phyloP scores from a whole-genome alignment of 495 filamentous ascomycete genomes.

The Penicillium subrubescens region DNA sequence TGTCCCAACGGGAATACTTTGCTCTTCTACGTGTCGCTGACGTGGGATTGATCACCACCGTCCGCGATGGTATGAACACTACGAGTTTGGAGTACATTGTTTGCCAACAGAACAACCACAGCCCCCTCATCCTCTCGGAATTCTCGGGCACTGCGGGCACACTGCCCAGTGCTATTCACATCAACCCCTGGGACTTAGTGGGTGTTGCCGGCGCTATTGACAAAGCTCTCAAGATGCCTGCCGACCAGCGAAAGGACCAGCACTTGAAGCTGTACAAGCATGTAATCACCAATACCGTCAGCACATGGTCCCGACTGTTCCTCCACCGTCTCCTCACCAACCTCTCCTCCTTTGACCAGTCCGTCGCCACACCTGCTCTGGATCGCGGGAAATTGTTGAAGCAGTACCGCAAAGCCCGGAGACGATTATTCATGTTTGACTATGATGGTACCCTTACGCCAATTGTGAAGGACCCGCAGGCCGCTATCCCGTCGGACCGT shows the following conservation, averaged over 20 bases:
- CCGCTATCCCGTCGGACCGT: conserved; percentile 82
- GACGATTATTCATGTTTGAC: conserved; percentile 94
- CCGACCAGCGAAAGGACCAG: conserved; percentile 56
- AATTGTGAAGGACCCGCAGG: conserved; percentile 85
- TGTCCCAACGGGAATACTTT: conserved; percentile 85
- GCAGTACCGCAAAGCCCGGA: conserved; percentile 69
- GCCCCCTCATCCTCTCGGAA: conserved; percentile 89
- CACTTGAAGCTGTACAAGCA: conserved; percentile 70
- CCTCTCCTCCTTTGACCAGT: conserved; percentile 71
- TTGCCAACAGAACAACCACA: conserved; percentile 80
- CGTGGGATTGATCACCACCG: conserved; percentile 87
- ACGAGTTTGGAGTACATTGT: conserved; percentile 92
- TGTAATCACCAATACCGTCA: conserved; percentile 80
- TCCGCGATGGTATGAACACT: conserved; percentile 96
- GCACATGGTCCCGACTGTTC: conserved; percentile 78
- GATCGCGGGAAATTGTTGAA: conserved; percentile 69
- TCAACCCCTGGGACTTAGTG: conserved; percentile 89
- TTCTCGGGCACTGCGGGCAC: conserved; percentile 93
- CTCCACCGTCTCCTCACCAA: conserved; percentile 75
- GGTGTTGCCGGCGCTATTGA: conserved; percentile 82
- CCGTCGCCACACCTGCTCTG: conserved; percentile 76
- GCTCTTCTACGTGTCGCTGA: conserved; percentile 84
- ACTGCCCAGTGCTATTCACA: conserved; percentile 81
- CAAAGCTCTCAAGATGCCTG: conserved; percentile 71
- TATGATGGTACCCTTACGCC: conserved; percentile 98